Percentiles rank a stretch among this genome's conserved stretches.
Evolutionary conservation across 352 stramenopile genomes (phyloP).

Genomic region (Peronospora farinosa): DNA sequence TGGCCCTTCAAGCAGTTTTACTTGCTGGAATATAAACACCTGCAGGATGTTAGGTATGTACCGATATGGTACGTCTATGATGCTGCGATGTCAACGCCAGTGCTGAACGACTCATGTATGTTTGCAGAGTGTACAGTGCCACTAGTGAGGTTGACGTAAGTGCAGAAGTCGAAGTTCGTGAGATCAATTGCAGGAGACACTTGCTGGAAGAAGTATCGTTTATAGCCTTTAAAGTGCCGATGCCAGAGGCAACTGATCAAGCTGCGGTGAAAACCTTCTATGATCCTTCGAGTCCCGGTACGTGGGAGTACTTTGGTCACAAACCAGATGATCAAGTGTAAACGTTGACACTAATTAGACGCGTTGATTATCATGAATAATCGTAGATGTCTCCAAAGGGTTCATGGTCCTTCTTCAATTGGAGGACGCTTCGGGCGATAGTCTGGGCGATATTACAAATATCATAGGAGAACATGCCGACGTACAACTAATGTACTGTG

Average conservation of each 20-base stretch:
- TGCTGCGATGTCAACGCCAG: background rate
- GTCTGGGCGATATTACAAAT: conserved; percentile 18
- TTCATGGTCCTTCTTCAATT: conserved; percentile 30
- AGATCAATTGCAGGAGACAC: conserved; percentile 15
- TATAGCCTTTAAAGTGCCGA: conserved; percentile 20
- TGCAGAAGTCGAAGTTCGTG: conserved; percentile 8
- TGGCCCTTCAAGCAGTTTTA: conserved; percentile 31
- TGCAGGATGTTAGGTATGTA: conserved; percentile 25
- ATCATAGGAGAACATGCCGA: conserved; percentile 12
- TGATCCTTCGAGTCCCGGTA: conserved; percentile 21
- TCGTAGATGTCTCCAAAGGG: conserved; percentile 30
- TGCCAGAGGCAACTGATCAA: conserved; percentile 14
- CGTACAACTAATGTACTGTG: conserved; percentile 16
- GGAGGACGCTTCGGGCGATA: conserved; percentile 25
- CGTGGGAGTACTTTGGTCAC: background rate
- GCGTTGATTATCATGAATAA: background rate
- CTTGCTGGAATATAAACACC: conserved; percentile 9
- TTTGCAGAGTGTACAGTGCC: conserved; percentile 12
- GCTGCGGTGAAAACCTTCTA: conserved; percentile 21
- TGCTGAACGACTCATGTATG: conserved; percentile 6
- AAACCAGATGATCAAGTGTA: background rate
- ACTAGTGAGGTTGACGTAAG: conserved; percentile 9
- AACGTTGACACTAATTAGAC: background rate
- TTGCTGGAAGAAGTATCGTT: conserved; percentile 27
- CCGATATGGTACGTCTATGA: background rate